These are phyloP conservation scores for Zygosaccharomyces sapae DNA, from an alignment of 1,139 yeast genomes.

Conservation along the genomic window DNA sequence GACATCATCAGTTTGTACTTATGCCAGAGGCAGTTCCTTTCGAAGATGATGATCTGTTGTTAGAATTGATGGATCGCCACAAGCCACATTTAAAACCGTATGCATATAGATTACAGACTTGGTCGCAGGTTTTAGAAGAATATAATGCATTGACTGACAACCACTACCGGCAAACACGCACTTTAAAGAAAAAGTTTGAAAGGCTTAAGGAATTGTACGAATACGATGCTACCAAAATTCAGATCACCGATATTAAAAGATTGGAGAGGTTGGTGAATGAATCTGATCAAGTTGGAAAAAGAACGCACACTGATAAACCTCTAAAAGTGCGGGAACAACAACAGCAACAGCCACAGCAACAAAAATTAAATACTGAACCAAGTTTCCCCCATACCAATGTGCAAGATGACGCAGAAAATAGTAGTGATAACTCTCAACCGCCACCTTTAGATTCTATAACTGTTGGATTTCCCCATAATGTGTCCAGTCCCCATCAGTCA, in stretches of 20 bases:
- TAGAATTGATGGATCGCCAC: constrained; percentile 23
- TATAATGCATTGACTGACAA: constrained; percentile 27
- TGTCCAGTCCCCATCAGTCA: constrained; percentile 1
- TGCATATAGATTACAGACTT: constrained; percentile 27
- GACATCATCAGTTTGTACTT: neutral
- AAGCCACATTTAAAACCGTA: constrained; percentile 33
- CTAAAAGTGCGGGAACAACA: neutral
- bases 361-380: neutral
- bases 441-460: constrained; percentile 21
- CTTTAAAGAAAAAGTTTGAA: constrained; percentile 31
- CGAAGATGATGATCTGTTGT: constrained; percentile 20
- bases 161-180: constrained; percentile 30
- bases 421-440: constrained; percentile 9
- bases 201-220: constrained; percentile 22
- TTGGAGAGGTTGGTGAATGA: constrained; percentile 15
- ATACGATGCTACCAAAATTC: constrained; percentile 13
- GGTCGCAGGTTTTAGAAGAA: constrained; percentile 27
- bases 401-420: constrained; percentile 1
- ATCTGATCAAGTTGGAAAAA: constrained; percentile 4
- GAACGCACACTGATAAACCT: neutral
- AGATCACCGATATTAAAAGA: constrained; percentile 13
- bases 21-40: constrained; percentile 5
- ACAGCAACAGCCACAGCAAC: constrained; percentile 1
- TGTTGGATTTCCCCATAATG: constrained; percentile 16
- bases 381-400: neutral